phyloP scores from a whole-genome alignment of 2,329 filamentous ascomycete genomes.

The Domatiomyces catenatus region DNA sequence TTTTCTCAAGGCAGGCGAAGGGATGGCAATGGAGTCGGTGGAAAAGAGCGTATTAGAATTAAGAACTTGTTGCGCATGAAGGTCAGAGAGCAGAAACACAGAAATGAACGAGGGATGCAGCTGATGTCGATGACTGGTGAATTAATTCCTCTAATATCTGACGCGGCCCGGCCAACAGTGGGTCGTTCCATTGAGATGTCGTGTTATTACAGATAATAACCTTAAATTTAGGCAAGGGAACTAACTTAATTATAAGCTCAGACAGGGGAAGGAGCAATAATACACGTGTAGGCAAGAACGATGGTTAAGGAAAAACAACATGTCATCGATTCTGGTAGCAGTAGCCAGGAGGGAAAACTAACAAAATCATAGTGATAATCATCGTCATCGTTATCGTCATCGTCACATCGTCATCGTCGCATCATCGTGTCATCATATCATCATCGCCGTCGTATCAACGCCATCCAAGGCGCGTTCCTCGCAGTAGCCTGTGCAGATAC shows the following conservation, averaged over 20 bases:
- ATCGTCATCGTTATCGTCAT: neutral
- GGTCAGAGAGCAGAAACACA: neutral
- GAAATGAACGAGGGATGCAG: neutral
- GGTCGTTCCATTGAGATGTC: too few relatives aligned
- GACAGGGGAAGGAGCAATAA: too few relatives aligned
- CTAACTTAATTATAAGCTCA: too few relatives aligned
- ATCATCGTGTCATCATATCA: neutral
- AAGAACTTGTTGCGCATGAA: too few relatives aligned
- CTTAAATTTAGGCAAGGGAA: too few relatives aligned
- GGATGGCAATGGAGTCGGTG: neutral
- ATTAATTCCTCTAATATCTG: too few relatives aligned
- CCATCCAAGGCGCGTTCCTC: slow-evolving; percentile 10
- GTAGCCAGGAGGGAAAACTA: slow-evolving; percentile 8
- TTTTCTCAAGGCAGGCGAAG: neutral
- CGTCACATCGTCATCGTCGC: neutral
- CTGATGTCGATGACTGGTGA: neutral
- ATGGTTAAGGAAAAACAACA: neutral
- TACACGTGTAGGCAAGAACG: too few relatives aligned
- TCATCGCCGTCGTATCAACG: slow-evolving; percentile 2
- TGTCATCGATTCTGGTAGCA: slow-evolving; percentile 6
- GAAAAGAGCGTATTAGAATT: neutral
- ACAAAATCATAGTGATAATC: neutral
- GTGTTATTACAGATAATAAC: too few relatives aligned
- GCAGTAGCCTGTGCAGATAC: slow-evolving; percentile 12
- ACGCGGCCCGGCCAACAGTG: too few relatives aligned